Conservation (phyloP, 2,329 filamentous ascomycete species). For the Hypoxylon sp. region DNA sequence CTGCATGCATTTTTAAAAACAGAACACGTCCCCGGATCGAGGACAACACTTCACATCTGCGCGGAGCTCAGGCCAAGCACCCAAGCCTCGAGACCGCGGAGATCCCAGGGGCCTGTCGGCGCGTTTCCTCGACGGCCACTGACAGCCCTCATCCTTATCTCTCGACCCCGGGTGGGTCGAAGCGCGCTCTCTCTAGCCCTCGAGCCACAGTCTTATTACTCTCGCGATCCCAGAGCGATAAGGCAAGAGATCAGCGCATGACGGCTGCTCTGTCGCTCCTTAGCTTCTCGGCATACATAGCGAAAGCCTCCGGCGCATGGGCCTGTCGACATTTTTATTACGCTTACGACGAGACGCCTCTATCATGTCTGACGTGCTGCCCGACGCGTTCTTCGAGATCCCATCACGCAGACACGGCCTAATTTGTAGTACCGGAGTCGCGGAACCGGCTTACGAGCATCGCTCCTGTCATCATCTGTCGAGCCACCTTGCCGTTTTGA, state of each 20-base stretch:
- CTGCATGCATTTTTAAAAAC: conserved; percentile 2
- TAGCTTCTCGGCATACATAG: background rate
- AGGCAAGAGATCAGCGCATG: conserved; percentile 10
- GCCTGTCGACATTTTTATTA: conserved; percentile 10
- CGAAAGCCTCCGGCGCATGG: background rate
- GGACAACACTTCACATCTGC: background rate
- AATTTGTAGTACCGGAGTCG: conserved; percentile 19
- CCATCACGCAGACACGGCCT: conserved; percentile 3
- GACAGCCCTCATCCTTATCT: conserved; percentile 38
- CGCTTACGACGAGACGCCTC: conserved; percentile 3
- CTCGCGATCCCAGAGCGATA: conserved; percentile 24
- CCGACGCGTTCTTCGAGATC: conserved; percentile 2
- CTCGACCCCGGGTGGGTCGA: conserved; percentile 21
- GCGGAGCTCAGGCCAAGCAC: conserved; percentile 14
- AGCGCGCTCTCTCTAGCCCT: conserved; percentile 10
- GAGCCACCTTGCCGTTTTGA: conserved; percentile 5
- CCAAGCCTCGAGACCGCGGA: conserved; percentile 31
- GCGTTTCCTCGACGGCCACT: conserved; percentile 27
- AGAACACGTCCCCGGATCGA: conserved; percentile 2
- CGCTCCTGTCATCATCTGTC: conserved; percentile 3
- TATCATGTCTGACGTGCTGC: conserved; percentile 14
- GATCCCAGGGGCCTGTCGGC: conserved; percentile 15
- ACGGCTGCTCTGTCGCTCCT: background rate
- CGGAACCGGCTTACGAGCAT: conserved; percentile 1
- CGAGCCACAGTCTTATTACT: conserved; percentile 16